Base-by-base conservation (phyloP, 192 early-diverging fungal species). In the Podila horticola region DNA sequence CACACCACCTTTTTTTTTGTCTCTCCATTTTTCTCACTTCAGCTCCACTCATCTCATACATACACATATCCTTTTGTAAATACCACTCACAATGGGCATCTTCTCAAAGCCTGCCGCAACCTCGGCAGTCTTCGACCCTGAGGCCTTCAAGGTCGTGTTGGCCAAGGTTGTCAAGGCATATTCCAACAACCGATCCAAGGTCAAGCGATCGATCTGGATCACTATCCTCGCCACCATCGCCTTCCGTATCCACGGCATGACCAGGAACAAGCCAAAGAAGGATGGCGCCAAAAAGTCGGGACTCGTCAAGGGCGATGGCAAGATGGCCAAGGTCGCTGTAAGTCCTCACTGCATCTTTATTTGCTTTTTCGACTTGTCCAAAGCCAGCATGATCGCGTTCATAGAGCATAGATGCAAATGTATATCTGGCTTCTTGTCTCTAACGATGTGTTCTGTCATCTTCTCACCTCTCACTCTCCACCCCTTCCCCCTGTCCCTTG, bases 171-270 rank as follows among this genome's bases (percentile, higher is more conserved):
- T 74, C 34, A 66, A 71, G 50, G 74, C 62, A 12, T 87, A 87
- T 67, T 64, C 74, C 30, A 82, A 66, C 45, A 72, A 87, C 69
- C 58, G 81, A 38, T 67, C 63, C 0, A 75, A 59, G 24, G 82
- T 87, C 72, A 73, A 74, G 55, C 71, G 86, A 19, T 84, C 86
- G 13, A 64, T 84, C 38, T 71, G 82, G 61, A 62, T 84, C 60
- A 72, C 79, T 5, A 65, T 87, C 62, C 67, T 87, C 2, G 59
- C 69, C 51, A 74, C 73, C 55, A n/a, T 79, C 19, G 64, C 85
- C 55, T 38, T 81, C 52, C 77, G 77, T 31, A 81, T 81, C 67
- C 77, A 81, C 48, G 62, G 66, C 57, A 81, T 81, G 77, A 36
- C 66, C 11, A 69, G 64, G 1, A 7, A 31, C n/a, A 79, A 72